Conservation (phyloP, 768 basidiomycete species). For the Podaxis sp. region DNA sequence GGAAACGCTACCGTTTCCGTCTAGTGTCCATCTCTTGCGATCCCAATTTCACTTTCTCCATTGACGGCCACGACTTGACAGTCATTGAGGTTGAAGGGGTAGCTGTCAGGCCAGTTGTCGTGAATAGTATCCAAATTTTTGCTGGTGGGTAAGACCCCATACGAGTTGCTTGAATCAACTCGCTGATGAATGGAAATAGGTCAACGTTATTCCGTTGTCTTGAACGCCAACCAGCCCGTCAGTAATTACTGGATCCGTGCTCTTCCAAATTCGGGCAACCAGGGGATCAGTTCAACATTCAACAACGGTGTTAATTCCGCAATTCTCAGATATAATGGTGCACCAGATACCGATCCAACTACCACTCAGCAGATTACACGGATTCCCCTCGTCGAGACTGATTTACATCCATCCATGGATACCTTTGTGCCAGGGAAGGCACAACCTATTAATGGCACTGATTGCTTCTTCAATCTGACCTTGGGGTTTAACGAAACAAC, state of each 20-base stretch:
- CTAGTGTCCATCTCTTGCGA: slow-evolving; percentile 52
- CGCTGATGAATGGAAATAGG: slow-evolving; percentile 21
- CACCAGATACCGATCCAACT: slow-evolving; percentile 28
- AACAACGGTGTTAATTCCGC: slow-evolving; percentile 38
- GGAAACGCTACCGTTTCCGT: slow-evolving; percentile 55
- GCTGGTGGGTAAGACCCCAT: slow-evolving; percentile 23
- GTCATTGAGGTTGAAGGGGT: slow-evolving; percentile 45
- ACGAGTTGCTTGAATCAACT: not conserved
- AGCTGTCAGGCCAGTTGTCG: slow-evolving; percentile 29
- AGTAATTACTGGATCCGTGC: slow-evolving; percentile 45
- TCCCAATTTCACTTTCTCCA: slow-evolving; percentile 42
- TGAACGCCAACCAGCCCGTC: slow-evolving; percentile 40
- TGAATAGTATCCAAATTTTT: slow-evolving; percentile 42
- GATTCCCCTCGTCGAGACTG: slow-evolving; percentile 21
- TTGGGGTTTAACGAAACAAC: slow-evolving; percentile 16
- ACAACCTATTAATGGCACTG: slow-evolving; percentile 20
- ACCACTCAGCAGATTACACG: slow-evolving; percentile 11
- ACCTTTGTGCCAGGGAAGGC: slow-evolving; percentile 24
- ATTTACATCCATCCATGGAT: slow-evolving; percentile 22
- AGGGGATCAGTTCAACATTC: slow-evolving; percentile 21
- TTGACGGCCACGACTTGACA: slow-evolving; percentile 39
- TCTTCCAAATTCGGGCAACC: slow-evolving; percentile 22
- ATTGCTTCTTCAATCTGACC: slow-evolving; percentile 23
- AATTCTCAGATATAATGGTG: slow-evolving; percentile 43
- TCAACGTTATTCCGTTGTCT: slow-evolving; percentile 36